Evolutionary conservation across 164 flowering plant species (phyloP).

Genomic region (Paratinospora sagittata): DNA sequence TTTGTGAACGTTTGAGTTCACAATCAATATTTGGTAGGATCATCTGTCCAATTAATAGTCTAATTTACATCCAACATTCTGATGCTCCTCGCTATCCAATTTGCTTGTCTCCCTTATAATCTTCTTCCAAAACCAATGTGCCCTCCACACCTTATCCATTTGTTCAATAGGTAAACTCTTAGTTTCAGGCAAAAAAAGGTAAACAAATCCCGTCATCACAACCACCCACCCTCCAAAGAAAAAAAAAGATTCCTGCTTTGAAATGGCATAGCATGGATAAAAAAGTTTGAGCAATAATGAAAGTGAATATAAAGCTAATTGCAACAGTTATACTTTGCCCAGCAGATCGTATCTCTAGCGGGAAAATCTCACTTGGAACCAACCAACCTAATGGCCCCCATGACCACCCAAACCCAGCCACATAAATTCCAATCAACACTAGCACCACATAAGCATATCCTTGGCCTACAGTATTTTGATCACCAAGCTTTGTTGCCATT

Average conservation of each 20-base stretch:
- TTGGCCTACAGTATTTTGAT: constrained; percentile 17
- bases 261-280: constrained; percentile 29
- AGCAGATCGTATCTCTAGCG: constrained; percentile 25
- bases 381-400: constrained; percentile 32
- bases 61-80: too few relatives aligned
- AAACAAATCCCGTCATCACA: constrained; percentile 25
- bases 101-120: constrained; percentile 9
- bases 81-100: too few relatives aligned
- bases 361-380: constrained; percentile 31
- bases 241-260: constrained; percentile 29
- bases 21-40: too few relatives aligned
- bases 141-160: constrained; percentile 24
- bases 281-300: constrained; percentile 24
- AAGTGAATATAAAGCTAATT: constrained; percentile 22
- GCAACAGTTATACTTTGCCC: constrained; percentile 26
- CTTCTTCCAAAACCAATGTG: constrained; percentile 25
- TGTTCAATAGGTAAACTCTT: constrained; percentile 22
- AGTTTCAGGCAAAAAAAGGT: constrained; percentile 27
- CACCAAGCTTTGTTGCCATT: constrained; percentile 22
- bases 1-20: too few relatives aligned
- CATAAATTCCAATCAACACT: constrained; percentile 21
- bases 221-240: constrained; percentile 32
- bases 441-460: constrained; percentile 18
- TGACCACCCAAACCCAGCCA: constrained; percentile 22
- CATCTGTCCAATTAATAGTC: too few relatives aligned